Base-by-base conservation (phyloP, 2,329 filamentous ascomycete genomes). In the Aspergillus candidus region DNA sequence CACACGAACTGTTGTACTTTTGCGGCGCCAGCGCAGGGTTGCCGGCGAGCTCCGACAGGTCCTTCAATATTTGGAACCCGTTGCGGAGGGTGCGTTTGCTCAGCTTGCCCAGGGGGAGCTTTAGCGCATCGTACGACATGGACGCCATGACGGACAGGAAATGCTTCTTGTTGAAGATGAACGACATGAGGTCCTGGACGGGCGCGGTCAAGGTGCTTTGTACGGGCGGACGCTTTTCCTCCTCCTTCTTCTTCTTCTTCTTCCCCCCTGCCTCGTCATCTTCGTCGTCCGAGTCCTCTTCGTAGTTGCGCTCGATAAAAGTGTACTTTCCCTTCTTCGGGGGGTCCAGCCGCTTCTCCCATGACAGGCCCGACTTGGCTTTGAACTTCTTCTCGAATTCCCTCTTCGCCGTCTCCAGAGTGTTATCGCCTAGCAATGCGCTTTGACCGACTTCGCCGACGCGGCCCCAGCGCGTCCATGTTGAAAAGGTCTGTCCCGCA, bases 81-180 rank as follows among this genome's bases (percentile, higher is more conserved):
- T 77, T 75, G 22, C 74, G 77, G 52, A 94, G 84, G 14, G 86
- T 93, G 11, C 76, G 69, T 57, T 90, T 88, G 72, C 86, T 88
- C 17, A 94, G 75, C 61, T 93, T 94, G 4, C 88, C 89, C 1
- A 94, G 72, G 0, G 88, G 88, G 33, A 94, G 71, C 63, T 94
- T 94, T 51, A 84, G 60, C 1, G 65, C 66, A 38, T 74, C 70
- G 40, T 74, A 74, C 2, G 65, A 62, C 57, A 74, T 65, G 4
- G 61, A 58, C 2, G 60, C 61, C 59, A 74, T 62, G 1, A 67
- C 78, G 14, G 75, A 75, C 15, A 78, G 72, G 63, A 94, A 88
- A 60, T 83, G 83, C 15, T 82, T 62, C 45, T 80, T 75, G 62
- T 94, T 90, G 73, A 94, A 94, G 48, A 95, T 94, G 51, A 94